Percentiles rank a stretch among this genome's conserved stretches.
phyloP scores from a whole-genome alignment of 495 filamentous ascomycete species.

The Hyaloscypha hepaticicola region DNA sequence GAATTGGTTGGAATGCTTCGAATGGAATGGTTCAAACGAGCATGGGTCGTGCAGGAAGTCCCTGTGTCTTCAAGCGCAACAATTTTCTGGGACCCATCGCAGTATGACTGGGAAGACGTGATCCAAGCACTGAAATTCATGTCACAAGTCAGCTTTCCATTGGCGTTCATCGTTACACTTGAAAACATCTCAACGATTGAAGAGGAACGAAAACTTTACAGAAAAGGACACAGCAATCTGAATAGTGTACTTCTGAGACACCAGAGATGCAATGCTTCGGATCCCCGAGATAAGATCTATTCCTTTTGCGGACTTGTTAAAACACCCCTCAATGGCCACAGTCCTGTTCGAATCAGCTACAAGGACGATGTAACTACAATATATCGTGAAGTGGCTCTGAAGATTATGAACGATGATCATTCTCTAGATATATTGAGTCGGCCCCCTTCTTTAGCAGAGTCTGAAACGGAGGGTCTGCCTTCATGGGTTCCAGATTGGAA shows the following conservation, averaged over 20 bases:
- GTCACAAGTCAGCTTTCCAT: constrained; percentile 12
- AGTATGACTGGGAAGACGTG: constrained; percentile 31
- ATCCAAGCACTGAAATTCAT: constrained; percentile 25
- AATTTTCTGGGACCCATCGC: constrained; percentile 21
- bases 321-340: not conserved
- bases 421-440: constrained; percentile 27
- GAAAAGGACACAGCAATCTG: not conserved
- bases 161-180: constrained; percentile 20
- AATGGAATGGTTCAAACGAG: constrained; percentile 33
- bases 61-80: constrained; percentile 21
- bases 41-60: constrained; percentile 36
- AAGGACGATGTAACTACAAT: constrained; percentile 9
- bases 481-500: constrained; percentile 35
- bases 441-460: not conserved
- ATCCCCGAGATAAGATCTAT: constrained; percentile 30
- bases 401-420: constrained; percentile 15
- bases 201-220: constrained; percentile 6
- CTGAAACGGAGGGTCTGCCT: constrained; percentile 13
- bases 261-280: constrained; percentile 19
- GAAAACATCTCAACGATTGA: constrained; percentile 18
- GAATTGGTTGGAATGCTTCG: constrained; percentile 23
- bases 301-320: constrained; percentile 25
- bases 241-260: constrained; percentile 8
- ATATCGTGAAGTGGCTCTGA: constrained; percentile 18
- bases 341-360: constrained; percentile 18